Conservation (phyloP, 2,329 filamentous ascomycete species). For the Botryotinia globosa region DNA sequence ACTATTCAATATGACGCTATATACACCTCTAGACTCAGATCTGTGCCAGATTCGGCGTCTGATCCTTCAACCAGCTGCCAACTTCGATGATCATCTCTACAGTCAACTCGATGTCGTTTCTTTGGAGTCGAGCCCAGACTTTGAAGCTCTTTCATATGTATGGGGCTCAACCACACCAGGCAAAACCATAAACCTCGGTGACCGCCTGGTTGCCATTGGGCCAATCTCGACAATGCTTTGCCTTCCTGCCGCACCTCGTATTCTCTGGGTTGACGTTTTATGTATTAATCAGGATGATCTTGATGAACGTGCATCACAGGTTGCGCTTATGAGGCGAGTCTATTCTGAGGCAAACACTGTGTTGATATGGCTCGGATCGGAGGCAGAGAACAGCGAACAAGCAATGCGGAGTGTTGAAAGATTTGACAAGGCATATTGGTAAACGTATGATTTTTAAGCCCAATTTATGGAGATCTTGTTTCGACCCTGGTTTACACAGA, state of each 20-base stretch:
- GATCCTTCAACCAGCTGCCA: constrained; percentile 4
- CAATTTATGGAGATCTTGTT: constrained; percentile 5
- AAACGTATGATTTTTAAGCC: constrained; percentile 1
- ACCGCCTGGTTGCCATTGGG: background rate
- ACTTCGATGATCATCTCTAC: constrained; percentile 5
- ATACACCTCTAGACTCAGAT: background rate
- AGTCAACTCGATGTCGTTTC: constrained; percentile 14
- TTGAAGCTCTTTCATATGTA: constrained; percentile 25
- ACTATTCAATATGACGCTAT: background rate
- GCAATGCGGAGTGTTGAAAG: constrained; percentile 8
- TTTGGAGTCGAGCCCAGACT: constrained; percentile 11
- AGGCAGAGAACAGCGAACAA: constrained; percentile 3
- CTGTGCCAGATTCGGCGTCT: constrained; percentile 16
- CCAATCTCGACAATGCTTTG: constrained; percentile 21
- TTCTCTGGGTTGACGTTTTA: constrained; percentile 22
- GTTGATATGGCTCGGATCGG: constrained; percentile 20
- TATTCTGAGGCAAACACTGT: constrained; percentile 24
- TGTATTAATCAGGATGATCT: constrained; percentile 29
- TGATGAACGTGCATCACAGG: constrained; percentile 25
- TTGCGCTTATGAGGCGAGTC: constrained; percentile 28
- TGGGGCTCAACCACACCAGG: constrained; percentile 9
- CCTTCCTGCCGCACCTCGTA: background rate
- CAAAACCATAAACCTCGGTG: constrained; percentile 7
- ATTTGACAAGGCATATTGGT: constrained; percentile 4
- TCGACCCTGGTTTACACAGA: constrained; percentile 21